phyloP scores from a whole-genome alignment of 495 filamentous ascomycete species.

The Articulospora tetracladia region DNA sequence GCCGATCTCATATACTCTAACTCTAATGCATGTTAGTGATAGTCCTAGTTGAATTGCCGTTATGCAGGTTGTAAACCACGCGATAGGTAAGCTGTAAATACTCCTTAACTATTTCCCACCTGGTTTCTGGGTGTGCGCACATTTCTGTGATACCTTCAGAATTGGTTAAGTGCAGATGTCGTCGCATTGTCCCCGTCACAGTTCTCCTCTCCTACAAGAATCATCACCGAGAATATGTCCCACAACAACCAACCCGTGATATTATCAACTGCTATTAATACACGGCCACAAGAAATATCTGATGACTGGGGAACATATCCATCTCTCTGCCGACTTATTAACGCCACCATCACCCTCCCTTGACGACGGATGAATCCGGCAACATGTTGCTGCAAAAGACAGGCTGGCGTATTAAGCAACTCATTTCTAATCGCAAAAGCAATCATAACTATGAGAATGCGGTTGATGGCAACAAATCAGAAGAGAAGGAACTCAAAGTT shows the following conservation, averaged over 20 bases:
- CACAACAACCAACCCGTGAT: constrained; percentile 5
- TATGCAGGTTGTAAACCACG: constrained; percentile 17
- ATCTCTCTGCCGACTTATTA: background rate
- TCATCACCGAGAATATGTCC: constrained; percentile 5
- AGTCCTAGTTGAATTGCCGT: constrained; percentile 7
- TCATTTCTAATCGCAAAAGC: constrained; percentile 17
- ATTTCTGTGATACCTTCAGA: background rate
- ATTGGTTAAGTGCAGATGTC: background rate
- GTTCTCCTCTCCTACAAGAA: background rate
- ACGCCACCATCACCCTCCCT: background rate
- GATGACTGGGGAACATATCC: background rate
- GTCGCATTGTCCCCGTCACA: background rate
- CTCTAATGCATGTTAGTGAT: too few species aligned
- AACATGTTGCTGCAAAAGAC: constrained; percentile 20
- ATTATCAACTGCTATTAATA: constrained; percentile 1
- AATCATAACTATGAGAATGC: background rate
- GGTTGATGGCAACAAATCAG: background rate
- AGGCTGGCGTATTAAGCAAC: constrained; percentile 16
- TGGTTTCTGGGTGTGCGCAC: background rate
- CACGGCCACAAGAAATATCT: constrained; percentile 1
- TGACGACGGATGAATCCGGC: background rate
- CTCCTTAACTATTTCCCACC: background rate
- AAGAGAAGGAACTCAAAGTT: background rate
- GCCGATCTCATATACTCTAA: too few species aligned
- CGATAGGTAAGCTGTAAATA: background rate